Conservation (phyloP, 306 rosid species). For the Vachellia pachyceras region DNA sequence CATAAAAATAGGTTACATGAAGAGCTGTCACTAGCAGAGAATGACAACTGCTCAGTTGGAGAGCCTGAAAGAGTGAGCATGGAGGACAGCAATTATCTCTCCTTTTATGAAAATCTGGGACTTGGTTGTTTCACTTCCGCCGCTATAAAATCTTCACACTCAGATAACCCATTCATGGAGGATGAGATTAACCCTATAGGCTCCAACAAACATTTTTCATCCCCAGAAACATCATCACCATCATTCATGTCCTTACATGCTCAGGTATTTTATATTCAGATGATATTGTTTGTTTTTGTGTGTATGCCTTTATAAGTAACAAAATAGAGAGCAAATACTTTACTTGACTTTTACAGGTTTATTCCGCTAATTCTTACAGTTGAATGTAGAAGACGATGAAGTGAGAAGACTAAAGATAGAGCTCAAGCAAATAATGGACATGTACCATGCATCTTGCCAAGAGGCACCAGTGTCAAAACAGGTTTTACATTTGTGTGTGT, state of each 20-base stretch:
- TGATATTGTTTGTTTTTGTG: too few species aligned
- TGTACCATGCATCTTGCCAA: slow-evolving; percentile 22
- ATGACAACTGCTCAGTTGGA: slow-evolving; percentile 21
- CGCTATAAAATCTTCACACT: not conserved
- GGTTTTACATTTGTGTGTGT: too few species aligned
- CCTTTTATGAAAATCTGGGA: slow-evolving; percentile 39
- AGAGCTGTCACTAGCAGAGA: slow-evolving; percentile 24
- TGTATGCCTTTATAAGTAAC: not conserved
- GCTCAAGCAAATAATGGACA: slow-evolving; percentile 36
- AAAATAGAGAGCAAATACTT: not conserved
- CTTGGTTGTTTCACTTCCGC: not conserved
- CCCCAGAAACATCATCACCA: not conserved
- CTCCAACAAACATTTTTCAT: slow-evolving; percentile 24
- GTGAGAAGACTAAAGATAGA: slow-evolving; percentile 40
- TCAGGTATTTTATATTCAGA: not conserved
- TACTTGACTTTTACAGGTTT: not conserved
- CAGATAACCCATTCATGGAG: not conserved
- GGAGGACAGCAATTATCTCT: slow-evolving; percentile 31
- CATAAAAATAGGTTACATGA: slow-evolving; percentile 12
- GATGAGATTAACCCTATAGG: slow-evolving; percentile 4
- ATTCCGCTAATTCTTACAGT: slow-evolving; percentile 26
- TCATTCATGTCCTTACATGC: too few species aligned
- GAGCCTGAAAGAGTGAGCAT: slow-evolving; percentile 44
- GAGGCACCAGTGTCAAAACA: not conserved
- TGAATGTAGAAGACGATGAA: slow-evolving; percentile 35